A percentile compares a stretch with the other conserved stretches of the same genome.
phyloP scores from a whole-genome alignment of 1,139 yeast genomes.

The Yamadazyma sp. region DNA sequence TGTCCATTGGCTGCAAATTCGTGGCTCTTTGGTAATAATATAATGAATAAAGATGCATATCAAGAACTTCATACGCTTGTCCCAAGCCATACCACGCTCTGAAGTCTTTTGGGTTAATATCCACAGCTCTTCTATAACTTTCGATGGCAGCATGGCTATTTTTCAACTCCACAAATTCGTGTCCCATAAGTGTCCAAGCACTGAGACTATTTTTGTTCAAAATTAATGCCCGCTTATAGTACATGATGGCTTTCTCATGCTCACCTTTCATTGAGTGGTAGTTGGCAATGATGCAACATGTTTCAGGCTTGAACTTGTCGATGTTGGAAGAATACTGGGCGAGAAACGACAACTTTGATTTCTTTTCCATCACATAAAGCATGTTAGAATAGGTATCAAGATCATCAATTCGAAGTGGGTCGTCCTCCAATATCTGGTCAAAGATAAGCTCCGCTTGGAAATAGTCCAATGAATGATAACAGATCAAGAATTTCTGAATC shows the following conservation, averaged over 20 bases:
- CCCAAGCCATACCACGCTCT: constrained; percentile 99
- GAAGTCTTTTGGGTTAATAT: constrained; percentile 84
- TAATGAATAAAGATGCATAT: constrained; percentile 89
- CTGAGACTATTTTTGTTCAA: constrained; percentile 78
- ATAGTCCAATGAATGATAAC: constrained; percentile 81
- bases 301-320: constrained; percentile 89
- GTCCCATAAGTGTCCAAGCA: constrained; percentile 99
- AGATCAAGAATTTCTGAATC: constrained; percentile 76
- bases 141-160: constrained; percentile 98
- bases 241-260: constrained; percentile 92
- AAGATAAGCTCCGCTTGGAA: constrained; percentile 75
- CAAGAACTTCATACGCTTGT: constrained; percentile 95
- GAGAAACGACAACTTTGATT: constrained; percentile 76
- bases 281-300: constrained; percentile 92
- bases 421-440: constrained; percentile 70
- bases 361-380: constrained; percentile 89
- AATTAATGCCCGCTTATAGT: constrained; percentile 85
- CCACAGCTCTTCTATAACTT: constrained; percentile 90
- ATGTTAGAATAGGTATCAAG: constrained; percentile 91
- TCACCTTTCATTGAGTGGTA: constrained; percentile 90
- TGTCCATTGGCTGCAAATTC: constrained; percentile 82
- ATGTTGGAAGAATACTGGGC: constrained; percentile 84
- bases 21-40: constrained; percentile 94
- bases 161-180: constrained; percentile 93
- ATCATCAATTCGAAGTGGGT: constrained; percentile 88